Base-by-base conservation (phyloP, 129 eudicot genomes). In the Daucus carota region DNA sequence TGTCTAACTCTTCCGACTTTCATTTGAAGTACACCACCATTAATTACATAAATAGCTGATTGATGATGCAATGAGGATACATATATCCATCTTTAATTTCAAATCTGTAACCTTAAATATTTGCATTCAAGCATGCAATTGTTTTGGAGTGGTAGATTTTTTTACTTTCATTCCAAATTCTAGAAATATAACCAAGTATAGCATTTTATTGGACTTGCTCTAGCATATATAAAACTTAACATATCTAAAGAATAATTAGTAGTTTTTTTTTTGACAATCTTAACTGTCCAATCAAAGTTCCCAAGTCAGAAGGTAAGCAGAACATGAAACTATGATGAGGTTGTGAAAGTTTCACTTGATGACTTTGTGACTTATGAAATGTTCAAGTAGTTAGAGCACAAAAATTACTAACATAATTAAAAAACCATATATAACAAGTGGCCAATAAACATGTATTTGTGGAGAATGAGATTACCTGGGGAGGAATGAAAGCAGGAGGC, bases 401-500 rank as follows among this genome's bases (percentile, higher is more conserved):
- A 28, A 29, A 31, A 28, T 31, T 29, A 13, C 22, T 63, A 29
- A 29, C 20, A 29, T 29, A 63, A 29, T 63, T 40, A 40, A 22
- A 9, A 38, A 36, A 22, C 47, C 40, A 68, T 36, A 70, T 22
- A 70, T 8, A 20, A 38, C 14, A 20, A 81, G 73, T 16, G 42
- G 17, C 28, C 2, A 22, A 41, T 22, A n/a, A 70, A 32, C 41
- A n/a, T 71, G n/a, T 34, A 46, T 12, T 75, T 45, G 22, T 13
- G n/a, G 43, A 57, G 48, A 45, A 36, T 34, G 20, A 5, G 20
- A 52, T 84, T 88, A 92, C 97, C 45, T 92, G 96, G 5, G 93
- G 92, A 46, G 93, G 98, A 63, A 92, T 83, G 66, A 90, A 88
- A 40, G 96, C 80, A 68, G 96, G 92, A 28, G 89, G 98, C 33